A percentile compares a stretch with the other conserved stretches of the same genome.
These are phyloP conservation scores for Exophiala spinifera DNA, from an alignment of 2,329 filamentous ascomycete genomes.

Conservation along the genomic window DNA sequence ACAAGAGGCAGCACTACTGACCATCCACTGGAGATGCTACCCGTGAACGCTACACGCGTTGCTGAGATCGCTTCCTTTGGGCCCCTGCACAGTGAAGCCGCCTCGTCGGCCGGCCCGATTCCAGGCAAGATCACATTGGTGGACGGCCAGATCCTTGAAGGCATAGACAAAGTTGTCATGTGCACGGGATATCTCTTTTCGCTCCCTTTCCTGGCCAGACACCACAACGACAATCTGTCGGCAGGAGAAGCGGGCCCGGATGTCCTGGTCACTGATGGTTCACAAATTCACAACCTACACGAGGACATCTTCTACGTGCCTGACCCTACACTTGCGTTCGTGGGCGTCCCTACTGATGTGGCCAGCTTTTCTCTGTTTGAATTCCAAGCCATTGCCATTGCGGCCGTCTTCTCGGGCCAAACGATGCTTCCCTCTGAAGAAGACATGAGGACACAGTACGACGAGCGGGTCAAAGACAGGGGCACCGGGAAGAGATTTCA, in stretches of 20 bases:
- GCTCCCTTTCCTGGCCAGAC: slow-evolving; percentile 58
- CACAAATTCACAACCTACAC: slow-evolving; percentile 63
- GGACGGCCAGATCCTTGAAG: slow-evolving; percentile 51
- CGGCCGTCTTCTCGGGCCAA: slow-evolving; percentile 54
- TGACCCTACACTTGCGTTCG: slow-evolving; percentile 61
- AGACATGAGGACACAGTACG: slow-evolving; percentile 37
- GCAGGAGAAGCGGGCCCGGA: slow-evolving; percentile 50
- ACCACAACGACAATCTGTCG: slow-evolving; percentile 45
- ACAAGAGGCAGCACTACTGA: slow-evolving; percentile 61
- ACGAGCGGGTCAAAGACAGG: slow-evolving; percentile 25
- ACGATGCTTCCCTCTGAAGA: slow-evolving; percentile 46
- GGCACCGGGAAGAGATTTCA: slow-evolving; percentile 37
- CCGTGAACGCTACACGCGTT: slow-evolving; percentile 51
- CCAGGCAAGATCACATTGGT: slow-evolving; percentile 52
- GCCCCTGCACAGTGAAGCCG: slow-evolving; percentile 19
- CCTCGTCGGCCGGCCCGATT: slow-evolving; percentile 36
- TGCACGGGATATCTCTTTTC: slow-evolving; percentile 67
- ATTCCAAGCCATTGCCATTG: slow-evolving; percentile 62
- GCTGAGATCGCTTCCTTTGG: slow-evolving; percentile 50
- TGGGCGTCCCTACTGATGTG: slow-evolving; percentile 63
- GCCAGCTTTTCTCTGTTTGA: slow-evolving; percentile 68
- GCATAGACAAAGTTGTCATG: slow-evolving; percentile 61
- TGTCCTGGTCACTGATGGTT: slow-evolving; percentile 61
- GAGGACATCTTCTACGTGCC: slow-evolving; percentile 69
- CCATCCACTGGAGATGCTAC: slow-evolving; percentile 52